Conservation (phyloP, 2,329 filamentous ascomycete genomes). For the Aspergillus phoenicis region DNA sequence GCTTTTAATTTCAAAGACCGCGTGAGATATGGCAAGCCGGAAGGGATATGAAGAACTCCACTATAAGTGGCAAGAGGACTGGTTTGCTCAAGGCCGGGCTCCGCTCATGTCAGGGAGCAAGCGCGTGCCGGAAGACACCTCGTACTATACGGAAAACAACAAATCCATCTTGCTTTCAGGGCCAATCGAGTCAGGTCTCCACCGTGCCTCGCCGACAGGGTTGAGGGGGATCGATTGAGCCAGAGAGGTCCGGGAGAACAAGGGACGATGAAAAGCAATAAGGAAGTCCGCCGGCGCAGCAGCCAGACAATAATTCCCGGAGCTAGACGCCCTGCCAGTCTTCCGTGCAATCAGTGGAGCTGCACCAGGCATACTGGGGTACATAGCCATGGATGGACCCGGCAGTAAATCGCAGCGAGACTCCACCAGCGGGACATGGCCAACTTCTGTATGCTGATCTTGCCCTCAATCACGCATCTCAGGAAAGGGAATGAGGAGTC, state of each 20-base stretch:
- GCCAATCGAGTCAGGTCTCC: constrained; percentile 16
- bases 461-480: constrained; percentile 21
- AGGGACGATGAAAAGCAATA: constrained; percentile 19
- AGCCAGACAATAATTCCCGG: constrained; percentile 18
- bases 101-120: constrained; percentile 21
- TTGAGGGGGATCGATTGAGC: constrained; percentile 21
- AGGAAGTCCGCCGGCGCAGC: constrained; percentile 16
- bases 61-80: constrained; percentile 17
- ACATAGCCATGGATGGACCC: constrained; percentile 20
- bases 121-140: constrained; percentile 19
- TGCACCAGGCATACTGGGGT: constrained; percentile 16
- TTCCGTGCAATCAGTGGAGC: constrained; percentile 17
- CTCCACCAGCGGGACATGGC: constrained; percentile 19
- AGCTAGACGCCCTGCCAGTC: constrained; percentile 16
- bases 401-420: constrained; percentile 17
- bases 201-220: constrained; percentile 16
- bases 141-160: constrained; percentile 20
- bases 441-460: constrained; percentile 23
- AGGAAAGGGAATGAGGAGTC: constrained; percentile 17
- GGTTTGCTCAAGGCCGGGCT: constrained; percentile 8
- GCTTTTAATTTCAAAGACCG: constrained; percentile 17
- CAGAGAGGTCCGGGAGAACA: constrained; percentile 15
- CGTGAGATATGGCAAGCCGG: constrained; percentile 17
- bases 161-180: constrained; percentile 13
- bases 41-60: constrained; percentile 16